Evolutionary conservation across 2,329 filamentous ascomycete species (phyloP), one percentile per base, ranked within the genome.

Genomic region (Colletotrichum tropicicola): DNA sequence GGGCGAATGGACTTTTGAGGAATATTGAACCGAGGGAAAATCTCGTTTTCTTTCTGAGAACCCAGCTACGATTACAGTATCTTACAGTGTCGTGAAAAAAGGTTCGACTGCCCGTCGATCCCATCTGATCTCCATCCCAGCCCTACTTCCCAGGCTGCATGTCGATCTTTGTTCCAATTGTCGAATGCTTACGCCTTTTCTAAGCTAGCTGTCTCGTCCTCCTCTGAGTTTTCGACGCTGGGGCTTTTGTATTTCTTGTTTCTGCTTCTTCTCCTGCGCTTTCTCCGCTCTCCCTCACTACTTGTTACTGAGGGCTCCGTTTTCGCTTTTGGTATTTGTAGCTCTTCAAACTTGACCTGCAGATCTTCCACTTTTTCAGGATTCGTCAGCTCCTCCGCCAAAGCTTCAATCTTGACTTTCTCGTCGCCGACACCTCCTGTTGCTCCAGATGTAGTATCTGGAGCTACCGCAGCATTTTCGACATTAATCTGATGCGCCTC

Each of bases 161-260:
- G 15, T n/a, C 17, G 21, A 43, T 43, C n/a, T 12, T 6, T 39
- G n/a, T 8, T 6, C 30, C 30, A 35, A n/a, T n/a, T n/a, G n/a
- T n/a, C n/a, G n/a, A 15, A 10, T 43, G 17, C 10, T 21, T 43
- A 21, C n/a, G n/a, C n/a, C n/a, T n/a, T n/a, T n/a, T n/a, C 17
- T 21, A 21, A 41, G 5, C 39, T 10, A 17, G n/a, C 6, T 1
- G n/a, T 1, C 8, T 37, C 10, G 7, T 28, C 30, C 21, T 48
- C 28, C 19, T 57, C 54, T 15, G 54, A 57, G 13, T 47, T 39
- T 17, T 57, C 54, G 8, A 57, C 21, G 43, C 54, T 57, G 3
- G 54, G 30, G 41, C 54, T 39, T 12, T 57, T 25, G 43, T 48
- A 48, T 10, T 48, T 57, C 6, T 48, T 57, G 8, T 21, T 17